phyloP scores from a whole-genome alignment of 2,329 filamentous ascomycete genomes.

The Gremmenia infestans region DNA sequence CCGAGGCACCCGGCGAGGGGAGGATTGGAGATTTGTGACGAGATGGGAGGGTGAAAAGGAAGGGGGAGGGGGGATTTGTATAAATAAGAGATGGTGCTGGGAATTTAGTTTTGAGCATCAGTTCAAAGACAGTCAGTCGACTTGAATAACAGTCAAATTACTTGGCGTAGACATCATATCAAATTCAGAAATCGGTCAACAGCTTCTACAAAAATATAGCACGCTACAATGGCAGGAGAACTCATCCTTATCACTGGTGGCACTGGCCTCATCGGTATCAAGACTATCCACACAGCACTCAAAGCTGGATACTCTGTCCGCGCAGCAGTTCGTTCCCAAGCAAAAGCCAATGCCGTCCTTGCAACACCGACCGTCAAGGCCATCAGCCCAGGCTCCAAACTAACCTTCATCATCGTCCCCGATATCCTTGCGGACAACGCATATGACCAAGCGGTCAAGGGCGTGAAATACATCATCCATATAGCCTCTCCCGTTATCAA shows the following conservation, averaged over 20 bases:
- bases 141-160: too few species aligned
- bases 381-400: slow-evolving; percentile 29
- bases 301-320: slow-evolving; percentile 39
- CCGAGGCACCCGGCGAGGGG: too few species aligned
- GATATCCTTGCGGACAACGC: slow-evolving; percentile 35
- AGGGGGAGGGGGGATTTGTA: background rate
- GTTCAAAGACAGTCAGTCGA: background rate
- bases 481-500: slow-evolving; percentile 22
- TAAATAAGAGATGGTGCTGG: background rate
- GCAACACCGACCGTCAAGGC: slow-evolving; percentile 28
- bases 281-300: slow-evolving; percentile 37
- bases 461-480: slow-evolving; percentile 35
- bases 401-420: slow-evolving; percentile 34
- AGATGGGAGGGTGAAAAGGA: background rate
- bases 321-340: slow-evolving; percentile 40
- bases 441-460: slow-evolving; percentile 38
- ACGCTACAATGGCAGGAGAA: slow-evolving; percentile 12
- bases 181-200: background rate
- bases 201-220: background rate
- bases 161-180: too few species aligned
- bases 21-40: background rate
- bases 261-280: slow-evolving; percentile 47
- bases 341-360: slow-evolving; percentile 39
- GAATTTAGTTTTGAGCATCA: background rate
- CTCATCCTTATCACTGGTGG: slow-evolving; percentile 31